Base-by-base conservation (phyloP, 2,329 filamentous ascomycete species). In the Zasmidium angulare region DNA sequence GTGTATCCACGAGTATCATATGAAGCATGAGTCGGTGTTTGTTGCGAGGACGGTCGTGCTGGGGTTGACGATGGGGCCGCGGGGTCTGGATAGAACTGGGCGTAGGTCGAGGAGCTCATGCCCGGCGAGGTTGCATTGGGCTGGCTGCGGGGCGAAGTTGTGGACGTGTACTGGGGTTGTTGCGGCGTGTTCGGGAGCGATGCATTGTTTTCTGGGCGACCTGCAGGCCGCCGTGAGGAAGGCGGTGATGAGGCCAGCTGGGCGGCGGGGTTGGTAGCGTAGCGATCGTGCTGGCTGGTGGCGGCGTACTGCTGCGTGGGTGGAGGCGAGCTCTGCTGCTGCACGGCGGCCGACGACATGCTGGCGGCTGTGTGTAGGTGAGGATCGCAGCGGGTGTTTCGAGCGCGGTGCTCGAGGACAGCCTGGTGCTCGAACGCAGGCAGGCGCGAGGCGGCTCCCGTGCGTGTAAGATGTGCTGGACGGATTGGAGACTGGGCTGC, bases 101-200 rank as follows among this genome's bases (percentile, higher is more conserved):
- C 95, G 14, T 92, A 96, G 7, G 90, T 93, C 70, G 92, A 86
- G 36, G 90, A 90, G 50, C 90, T 68, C 50, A 79, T 92, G 56
- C 89, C 87, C 66, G 66, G n/a, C 73, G 69, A 57, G 79, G 74
- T 46, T 72, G 78, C 72, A 60, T 76, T 66, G 53, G 76, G 72
- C 64, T 79, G 78, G 56, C 74, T 73, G 68, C 75, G 77, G 55
- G 80, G 76, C 57, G 79, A 77, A 74, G 76, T 79, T 71, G 75
- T 76, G 64, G 75, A 71, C 59, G 73, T 73, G 66, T 69, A 67
- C 49, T 69, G 66, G 65, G 71, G 67, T 64, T 63, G 76, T 73
- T 72, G 63, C 70, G 77, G 72, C 55, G 76, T 71, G 69, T 71
- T 75, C 53, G 76, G 72, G 19, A 72, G 69, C 61, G 73, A 73